Evolutionary conservation across 2,329 filamentous ascomycete species (phyloP), one percentile per base, ranked within the genome.

Genomic region (Xylariales sp.): DNA sequence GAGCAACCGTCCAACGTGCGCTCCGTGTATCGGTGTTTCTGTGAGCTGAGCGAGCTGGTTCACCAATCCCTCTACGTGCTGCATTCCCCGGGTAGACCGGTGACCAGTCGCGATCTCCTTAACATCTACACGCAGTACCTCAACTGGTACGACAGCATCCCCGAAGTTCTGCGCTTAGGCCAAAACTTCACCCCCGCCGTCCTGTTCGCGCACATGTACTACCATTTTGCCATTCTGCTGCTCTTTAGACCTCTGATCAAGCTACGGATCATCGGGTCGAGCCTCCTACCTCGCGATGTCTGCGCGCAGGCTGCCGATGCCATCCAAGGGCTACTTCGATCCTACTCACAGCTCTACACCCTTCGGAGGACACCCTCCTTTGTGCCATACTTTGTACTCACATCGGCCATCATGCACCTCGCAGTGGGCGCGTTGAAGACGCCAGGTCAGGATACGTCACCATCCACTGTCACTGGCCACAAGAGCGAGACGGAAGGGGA

Each of bases 221-320:
- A 85, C 52, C 75, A 85, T 51, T 82, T 81, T 44, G 74, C 78
- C 20, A 81, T 83, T n/a, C 59, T 85, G 0, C 72, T 87, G n/a
- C 71, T 89, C 2, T 88, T 88, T 54, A 72, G 85, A 6, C 85
- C 85, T 0, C 69, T 88, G 25, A 81, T 87, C 52, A 85, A 78
- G 45, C 53, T 80, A 6, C 66, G 67, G 8, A 78, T 85, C 49
- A 71, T 83, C 33, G 75, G 78, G 7, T 84, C 80, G 6, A 72
- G 74, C 36, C 66, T 86, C 3, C 67, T 69, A 4, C 83, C 83
- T 6, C 72, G 75, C 27, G 79, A 85, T 44, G 76, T 85, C 13
- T 87, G 83, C 57, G 70, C 70, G 3, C 74, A 79, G 46, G 76
- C 76, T 2, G 75, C 76, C 20, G 74, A 78, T 42, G 75, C 75